These are phyloP conservation scores for Tolypocladium inflatum DNA, from an alignment of 2,329 filamentous ascomycete genomes.

Conservation along the genomic window DNA sequence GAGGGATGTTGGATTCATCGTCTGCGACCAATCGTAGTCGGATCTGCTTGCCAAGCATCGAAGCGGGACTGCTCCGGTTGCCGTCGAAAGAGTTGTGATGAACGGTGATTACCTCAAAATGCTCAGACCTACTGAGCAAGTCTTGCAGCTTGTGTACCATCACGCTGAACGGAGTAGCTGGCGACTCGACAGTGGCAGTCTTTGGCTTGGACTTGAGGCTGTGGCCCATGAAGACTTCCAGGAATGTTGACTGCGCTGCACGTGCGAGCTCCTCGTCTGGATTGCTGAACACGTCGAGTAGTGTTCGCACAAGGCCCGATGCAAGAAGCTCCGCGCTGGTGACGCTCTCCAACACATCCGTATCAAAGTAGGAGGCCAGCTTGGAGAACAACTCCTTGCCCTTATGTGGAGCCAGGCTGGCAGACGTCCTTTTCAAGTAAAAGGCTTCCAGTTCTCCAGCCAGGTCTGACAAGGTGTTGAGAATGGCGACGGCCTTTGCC, in stretches of 20 bases:
- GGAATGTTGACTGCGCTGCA: constrained; percentile 70
- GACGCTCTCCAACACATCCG: constrained; percentile 81
- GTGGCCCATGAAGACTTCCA: constrained; percentile 85
- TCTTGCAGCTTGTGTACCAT: constrained; percentile 93
- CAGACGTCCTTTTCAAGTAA: constrained; percentile 49
- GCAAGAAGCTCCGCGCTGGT: constrained; percentile 91
- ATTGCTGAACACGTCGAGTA: constrained; percentile 75
- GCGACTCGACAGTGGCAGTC: constrained; percentile 56
- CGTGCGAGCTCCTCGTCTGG: constrained; percentile 50
- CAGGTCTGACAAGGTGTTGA: constrained; percentile 62
- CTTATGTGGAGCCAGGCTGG: constrained; percentile 32
- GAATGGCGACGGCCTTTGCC: constrained; percentile 66
- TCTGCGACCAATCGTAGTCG: constrained; percentile 82
- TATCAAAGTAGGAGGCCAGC: constrained; percentile 77
- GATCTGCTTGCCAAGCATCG: constrained; percentile 95
- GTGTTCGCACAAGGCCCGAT: constrained; percentile 76
- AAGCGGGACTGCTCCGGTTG: constrained; percentile 81
- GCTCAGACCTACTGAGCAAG: constrained; percentile 88
- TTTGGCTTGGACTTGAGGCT: constrained; percentile 56
- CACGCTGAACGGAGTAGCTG: constrained; percentile 78
- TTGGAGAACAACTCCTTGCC: constrained; percentile 62
- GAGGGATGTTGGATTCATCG: constrained; percentile 82
- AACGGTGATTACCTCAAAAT: constrained; percentile 95
- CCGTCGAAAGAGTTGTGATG: constrained; percentile 87
- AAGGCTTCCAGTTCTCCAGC: constrained; percentile 63